phyloP scores from a whole-genome alignment of 495 filamentous ascomycete species.

The Glutinoglossum americanum region DNA sequence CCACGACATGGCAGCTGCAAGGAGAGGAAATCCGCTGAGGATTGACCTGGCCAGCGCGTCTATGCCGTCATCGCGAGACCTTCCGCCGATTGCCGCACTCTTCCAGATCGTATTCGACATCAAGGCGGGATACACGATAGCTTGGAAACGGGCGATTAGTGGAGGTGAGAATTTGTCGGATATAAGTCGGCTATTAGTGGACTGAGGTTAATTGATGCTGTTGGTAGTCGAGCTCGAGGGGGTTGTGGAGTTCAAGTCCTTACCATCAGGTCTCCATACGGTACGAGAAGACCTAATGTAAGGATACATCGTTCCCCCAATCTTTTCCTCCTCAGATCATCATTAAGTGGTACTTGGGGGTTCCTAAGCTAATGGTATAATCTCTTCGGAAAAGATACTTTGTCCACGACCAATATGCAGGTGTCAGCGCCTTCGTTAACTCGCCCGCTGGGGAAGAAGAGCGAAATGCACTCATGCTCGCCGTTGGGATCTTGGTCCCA shows the following conservation, averaged over 20 bases:
- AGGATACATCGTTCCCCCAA: conserved; percentile 7
- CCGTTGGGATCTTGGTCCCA: conserved; percentile 73
- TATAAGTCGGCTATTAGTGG: neutral
- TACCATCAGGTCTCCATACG: conserved; percentile 82
- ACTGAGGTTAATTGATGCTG: neutral
- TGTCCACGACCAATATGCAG: conserved; percentile 63
- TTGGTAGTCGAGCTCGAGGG: conserved; percentile 57
- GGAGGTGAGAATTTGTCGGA: conserved; percentile 24
- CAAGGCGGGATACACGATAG: conserved; percentile 66
- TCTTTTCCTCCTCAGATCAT: neutral
- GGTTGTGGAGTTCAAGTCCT: conserved; percentile 80
- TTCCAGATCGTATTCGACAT: conserved; percentile 78
- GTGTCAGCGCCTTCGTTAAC: conserved; percentile 83
- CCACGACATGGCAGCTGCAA: neutral
- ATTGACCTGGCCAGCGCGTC: neutral
- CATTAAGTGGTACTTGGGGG: neutral
- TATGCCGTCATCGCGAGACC: conserved; percentile 16
- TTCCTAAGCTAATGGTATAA: neutral
- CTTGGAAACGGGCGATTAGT: conserved; percentile 54
- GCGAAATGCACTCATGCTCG: conserved; percentile 80
- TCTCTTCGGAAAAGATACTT: conserved; percentile 41
- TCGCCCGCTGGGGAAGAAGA: conserved; percentile 51
- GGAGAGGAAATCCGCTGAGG: neutral
- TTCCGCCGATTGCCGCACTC: conserved; percentile 58
- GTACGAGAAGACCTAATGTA: conserved; percentile 72